phyloP scores from a whole-genome alignment of 208 protist species.

The Porcisia hertigi region DNA sequence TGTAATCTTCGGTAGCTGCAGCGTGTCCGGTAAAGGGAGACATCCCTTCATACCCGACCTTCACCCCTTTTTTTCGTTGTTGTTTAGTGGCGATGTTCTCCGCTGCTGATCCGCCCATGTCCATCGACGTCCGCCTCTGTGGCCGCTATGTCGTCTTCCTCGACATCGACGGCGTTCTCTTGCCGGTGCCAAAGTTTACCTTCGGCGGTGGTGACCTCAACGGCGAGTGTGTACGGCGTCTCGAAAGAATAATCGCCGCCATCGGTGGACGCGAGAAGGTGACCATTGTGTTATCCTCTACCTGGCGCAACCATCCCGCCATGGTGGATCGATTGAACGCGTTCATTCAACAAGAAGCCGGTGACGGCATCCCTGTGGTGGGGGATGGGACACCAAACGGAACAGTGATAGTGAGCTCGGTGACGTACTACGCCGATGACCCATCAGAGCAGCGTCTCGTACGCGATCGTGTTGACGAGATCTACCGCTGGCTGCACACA shows the following conservation, averaged over 20 bases:
- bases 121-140: conserved; percentile 32
- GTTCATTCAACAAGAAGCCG: conserved; percentile 45
- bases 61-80: conserved; percentile 5
- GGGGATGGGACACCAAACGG: conserved; percentile 70
- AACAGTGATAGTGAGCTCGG: conserved; percentile 61
- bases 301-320: conserved; percentile 75
- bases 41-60: too few relatives aligned
- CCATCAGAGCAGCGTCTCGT: conserved; percentile 78
- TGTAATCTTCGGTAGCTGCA: too few relatives aligned
- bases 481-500: conserved; percentile 73
- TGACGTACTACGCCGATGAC: conserved; percentile 83
- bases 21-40: too few relatives aligned
- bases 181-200: conserved; percentile 77
- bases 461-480: conserved; percentile 83
- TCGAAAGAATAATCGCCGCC: conserved; percentile 43
- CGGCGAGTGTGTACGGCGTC: conserved; percentile 43
- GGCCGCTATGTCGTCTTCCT: conserved; percentile 81
- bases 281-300: conserved; percentile 82
- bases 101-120: background rate
- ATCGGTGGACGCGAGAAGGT: conserved; percentile 61
- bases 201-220: conserved; percentile 84
- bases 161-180: conserved; percentile 85
- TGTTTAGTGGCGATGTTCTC: too few relatives aligned
- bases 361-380: conserved; percentile 46
- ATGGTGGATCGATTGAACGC: conserved; percentile 73